Evolutionary conservation across 352 stramenopile genomes (phyloP), one percentile per base, ranked within the genome.

Genomic region (Bremia lactucae): DNA sequence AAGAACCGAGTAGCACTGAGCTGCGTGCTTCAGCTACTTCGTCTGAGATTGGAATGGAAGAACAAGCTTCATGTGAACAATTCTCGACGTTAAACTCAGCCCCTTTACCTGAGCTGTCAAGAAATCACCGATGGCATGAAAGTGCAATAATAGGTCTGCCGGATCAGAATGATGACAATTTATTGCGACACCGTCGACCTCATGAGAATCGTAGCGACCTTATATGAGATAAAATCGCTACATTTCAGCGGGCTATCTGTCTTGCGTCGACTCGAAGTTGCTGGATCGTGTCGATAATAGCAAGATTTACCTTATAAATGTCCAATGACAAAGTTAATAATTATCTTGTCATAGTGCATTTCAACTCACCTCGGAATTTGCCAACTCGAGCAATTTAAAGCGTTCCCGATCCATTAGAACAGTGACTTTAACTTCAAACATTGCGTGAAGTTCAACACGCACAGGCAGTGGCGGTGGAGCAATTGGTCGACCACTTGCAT

Each of bases 371-470:
- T 87, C 60, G 0, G 75, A 84, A 40, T 78, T 85, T 9, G 60
- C 72, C 1, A 48, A 46, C 37, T 88, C 75, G 5, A 84, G 42
- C 0, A 71, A 71, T 18, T 49, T 36, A 33, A 86, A 88, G 7
- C 59, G 58, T 22, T 56, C 46, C 2, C 58, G 65, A 41, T 86
- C 71, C 19, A 85, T 62, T 2, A 62, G 54, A 15, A 88, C 53
- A 26, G 54, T 65, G n/a, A 84, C 55, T 53, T 80, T 84, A 9
- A 88, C 49, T 24, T 49, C 42, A 22, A 82, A 77, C 71, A 88
- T 76, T 9, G 62, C 57, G 35, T 66, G 44, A 4, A 78, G 55
- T 14, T 72, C 65, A 28, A 81, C 63, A 42, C 63, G 58, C 24
- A 66, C 52, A 13, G 57, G 57, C 0, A 46, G 39, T 14, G 52